Percentiles rank a stretch among this genome's conserved stretches.
phyloP scores from a whole-genome alignment of 768 basidiomycete genomes.

The Kwoniella mangroviensis region DNA sequence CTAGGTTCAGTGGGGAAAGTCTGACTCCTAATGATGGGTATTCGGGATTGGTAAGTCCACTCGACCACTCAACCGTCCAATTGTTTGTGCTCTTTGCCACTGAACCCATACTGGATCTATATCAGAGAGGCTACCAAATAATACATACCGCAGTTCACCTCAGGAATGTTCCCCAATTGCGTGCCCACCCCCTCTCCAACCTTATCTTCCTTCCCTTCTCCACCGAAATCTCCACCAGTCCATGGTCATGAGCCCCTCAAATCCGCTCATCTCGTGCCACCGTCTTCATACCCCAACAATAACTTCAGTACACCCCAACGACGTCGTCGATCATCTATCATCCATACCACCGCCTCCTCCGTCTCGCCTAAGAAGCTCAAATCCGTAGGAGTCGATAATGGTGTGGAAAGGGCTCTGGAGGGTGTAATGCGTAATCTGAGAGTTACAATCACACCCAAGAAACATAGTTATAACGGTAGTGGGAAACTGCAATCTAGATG shows the following conservation, averaged over 20 bases:
- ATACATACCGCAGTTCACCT: constrained; percentile 22
- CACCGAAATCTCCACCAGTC: constrained; percentile 4
- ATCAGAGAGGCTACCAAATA: background rate
- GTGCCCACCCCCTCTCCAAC: constrained; percentile 24
- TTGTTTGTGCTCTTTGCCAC: too few relatives aligned
- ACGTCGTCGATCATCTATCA: constrained; percentile 27
- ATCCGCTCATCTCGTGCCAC: background rate
- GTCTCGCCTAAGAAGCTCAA: constrained; percentile 34
- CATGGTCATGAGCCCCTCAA: background rate
- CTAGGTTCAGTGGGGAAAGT: constrained; percentile 36
- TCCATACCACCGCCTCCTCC: constrained; percentile 19
- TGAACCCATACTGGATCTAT: background rate
- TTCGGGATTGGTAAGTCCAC: constrained; percentile 35
- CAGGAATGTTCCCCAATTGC: constrained; percentile 22
- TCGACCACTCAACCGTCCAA: background rate
- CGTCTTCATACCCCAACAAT: background rate
- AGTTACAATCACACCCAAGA: constrained; percentile 28
- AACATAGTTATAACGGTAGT: constrained; percentile 1
- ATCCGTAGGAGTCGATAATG: constrained; percentile 24
- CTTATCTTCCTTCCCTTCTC: constrained; percentile 31
- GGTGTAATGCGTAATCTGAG: constrained; percentile 42
- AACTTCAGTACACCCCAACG: constrained; percentile 14
- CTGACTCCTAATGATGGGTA: constrained; percentile 44
- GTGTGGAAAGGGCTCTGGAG: constrained; percentile 41
- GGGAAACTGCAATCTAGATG: constrained; percentile 32